Conservation (phyloP, 768 basidiomycete genomes). For the Suillus subaureus region DNA sequence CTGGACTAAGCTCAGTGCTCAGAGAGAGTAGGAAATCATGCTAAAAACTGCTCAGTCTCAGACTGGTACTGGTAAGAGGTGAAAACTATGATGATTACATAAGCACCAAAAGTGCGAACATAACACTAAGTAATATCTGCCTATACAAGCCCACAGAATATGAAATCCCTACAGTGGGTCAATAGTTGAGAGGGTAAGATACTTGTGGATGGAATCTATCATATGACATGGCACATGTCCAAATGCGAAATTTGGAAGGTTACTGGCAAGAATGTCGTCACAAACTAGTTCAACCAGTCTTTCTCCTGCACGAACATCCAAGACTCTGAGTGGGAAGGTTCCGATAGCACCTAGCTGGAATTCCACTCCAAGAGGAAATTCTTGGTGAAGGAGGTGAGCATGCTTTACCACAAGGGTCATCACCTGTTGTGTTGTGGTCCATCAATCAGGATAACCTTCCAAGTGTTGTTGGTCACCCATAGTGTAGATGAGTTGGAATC, state of each 20-base stretch:
- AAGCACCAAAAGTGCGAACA: too few relatives aligned
- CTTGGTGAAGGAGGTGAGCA: not conserved
- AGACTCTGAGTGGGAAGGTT: conserved; percentile 14
- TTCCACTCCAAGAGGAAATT: conserved; percentile 13
- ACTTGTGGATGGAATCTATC: conserved; percentile 20
- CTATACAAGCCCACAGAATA: too few relatives aligned
- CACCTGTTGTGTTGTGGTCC: conserved; percentile 42
- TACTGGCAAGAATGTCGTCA: conserved; percentile 21
- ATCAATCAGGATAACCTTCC: conserved; percentile 44
- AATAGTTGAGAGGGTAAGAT: conserved; percentile 23
- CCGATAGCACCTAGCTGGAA: not conserved
- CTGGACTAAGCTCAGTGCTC: too few relatives aligned
- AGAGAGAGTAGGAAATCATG: too few relatives aligned
- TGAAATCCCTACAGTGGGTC: too few relatives aligned
- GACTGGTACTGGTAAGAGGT: too few relatives aligned
- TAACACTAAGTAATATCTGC: too few relatives aligned
- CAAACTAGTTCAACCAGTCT: not conserved
- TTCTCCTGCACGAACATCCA: conserved; percentile 3
- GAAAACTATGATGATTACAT: too few relatives aligned
- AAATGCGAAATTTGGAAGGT: conserved; percentile 22
- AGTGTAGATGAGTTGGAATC: conserved; percentile 51
- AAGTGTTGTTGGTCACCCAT: conserved; percentile 37
- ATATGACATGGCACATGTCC: conserved; percentile 19
- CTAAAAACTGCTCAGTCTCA: too few relatives aligned
- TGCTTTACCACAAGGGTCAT: conserved; percentile 27